These are phyloP conservation scores for Thielaviopsis euricoi DNA, from an alignment of 2,329 filamentous ascomycete genomes.

Conservation along the genomic window DNA sequence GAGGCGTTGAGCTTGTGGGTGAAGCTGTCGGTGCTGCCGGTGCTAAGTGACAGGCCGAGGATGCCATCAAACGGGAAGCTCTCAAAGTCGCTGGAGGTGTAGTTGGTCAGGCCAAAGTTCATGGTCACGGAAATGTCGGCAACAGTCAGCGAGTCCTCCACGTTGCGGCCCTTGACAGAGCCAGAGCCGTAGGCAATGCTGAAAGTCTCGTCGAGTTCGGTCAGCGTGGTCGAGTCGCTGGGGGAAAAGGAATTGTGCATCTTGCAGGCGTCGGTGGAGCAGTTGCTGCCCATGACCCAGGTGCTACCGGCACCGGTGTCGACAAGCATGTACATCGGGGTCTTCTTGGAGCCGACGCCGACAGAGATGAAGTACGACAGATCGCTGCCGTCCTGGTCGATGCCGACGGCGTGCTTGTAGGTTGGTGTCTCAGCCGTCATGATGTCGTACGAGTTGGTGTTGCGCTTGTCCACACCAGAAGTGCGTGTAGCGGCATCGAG, in stretches of 20 bases:
- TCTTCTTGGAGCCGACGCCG: constrained; percentile 35
- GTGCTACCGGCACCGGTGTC: constrained; percentile 56
- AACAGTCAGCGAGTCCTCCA: constrained; percentile 49
- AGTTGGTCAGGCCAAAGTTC: constrained; percentile 55
- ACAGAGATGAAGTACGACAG: constrained; percentile 48
- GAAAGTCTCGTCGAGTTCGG: constrained; percentile 37
- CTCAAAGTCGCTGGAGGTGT: constrained; percentile 56
- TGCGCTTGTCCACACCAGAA: constrained; percentile 20
- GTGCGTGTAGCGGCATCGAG: constrained; percentile 9
- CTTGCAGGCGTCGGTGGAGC: constrained; percentile 47
- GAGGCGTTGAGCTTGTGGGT: constrained; percentile 42
- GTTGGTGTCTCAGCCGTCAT: constrained; percentile 29
- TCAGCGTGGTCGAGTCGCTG: constrained; percentile 46
- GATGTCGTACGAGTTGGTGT: constrained; percentile 29
- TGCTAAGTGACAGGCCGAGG: constrained; percentile 54
- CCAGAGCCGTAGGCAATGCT: constrained; percentile 64
- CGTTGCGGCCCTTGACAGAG: constrained; percentile 48
- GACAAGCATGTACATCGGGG: constrained; percentile 42
- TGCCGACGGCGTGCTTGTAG: constrained; percentile 32
- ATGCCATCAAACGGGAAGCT: constrained; percentile 81
- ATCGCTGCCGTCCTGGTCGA: constrained; percentile 49
- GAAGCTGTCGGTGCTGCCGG: constrained; percentile 46
- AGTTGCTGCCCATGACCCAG: constrained; percentile 67
- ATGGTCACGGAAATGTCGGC: constrained; percentile 47
- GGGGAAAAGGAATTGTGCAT: constrained; percentile 55